Percentiles rank a stretch among this genome's conserved stretches.
Conservation (phyloP, 305 asterid genomes). For the Solanum hybrid region DNA sequence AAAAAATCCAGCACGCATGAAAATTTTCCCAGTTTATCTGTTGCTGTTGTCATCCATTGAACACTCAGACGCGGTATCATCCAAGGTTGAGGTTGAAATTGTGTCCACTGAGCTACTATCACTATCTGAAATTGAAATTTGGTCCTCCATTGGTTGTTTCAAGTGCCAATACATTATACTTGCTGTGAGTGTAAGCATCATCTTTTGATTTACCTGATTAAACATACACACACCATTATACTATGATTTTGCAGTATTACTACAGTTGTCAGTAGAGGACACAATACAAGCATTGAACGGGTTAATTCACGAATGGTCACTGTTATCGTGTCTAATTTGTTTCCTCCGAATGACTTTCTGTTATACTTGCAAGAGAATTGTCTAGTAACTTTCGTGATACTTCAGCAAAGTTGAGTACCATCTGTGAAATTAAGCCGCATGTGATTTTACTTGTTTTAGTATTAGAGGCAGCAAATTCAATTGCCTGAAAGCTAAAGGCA, state of each 20-base stretch:
- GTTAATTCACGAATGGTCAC: background rate
- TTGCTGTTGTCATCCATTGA: constrained; percentile 30
- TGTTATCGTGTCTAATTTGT: background rate
- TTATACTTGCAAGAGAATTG: background rate
- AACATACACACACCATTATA: background rate
- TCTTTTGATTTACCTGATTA: constrained; percentile 60
- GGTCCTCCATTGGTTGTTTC: constrained; percentile 46
- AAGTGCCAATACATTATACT: constrained; percentile 70
- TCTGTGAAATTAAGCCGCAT: background rate
- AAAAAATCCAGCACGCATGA: background rate
- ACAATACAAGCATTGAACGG: background rate
- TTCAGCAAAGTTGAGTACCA: background rate
- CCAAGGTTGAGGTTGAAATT: constrained; percentile 46
- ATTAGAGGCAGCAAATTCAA: background rate
- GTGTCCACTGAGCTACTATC: constrained; percentile 53
- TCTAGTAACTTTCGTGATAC: background rate
- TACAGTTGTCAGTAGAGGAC: background rate
- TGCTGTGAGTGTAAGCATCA: constrained; percentile 69
- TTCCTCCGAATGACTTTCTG: background rate
- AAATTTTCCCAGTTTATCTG: background rate
- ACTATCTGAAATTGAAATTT: constrained; percentile 58
- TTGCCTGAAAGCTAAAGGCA: background rate
- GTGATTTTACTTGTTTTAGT: background rate
- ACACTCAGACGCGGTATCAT: constrained; percentile 52
- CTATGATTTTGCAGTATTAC: background rate